A percentile compares a stretch with the other conserved stretches of the same genome.
These are phyloP conservation scores for Monosporascus sp. DNA, from an alignment of 2,329 filamentous ascomycete genomes.

Conservation along the genomic window DNA sequence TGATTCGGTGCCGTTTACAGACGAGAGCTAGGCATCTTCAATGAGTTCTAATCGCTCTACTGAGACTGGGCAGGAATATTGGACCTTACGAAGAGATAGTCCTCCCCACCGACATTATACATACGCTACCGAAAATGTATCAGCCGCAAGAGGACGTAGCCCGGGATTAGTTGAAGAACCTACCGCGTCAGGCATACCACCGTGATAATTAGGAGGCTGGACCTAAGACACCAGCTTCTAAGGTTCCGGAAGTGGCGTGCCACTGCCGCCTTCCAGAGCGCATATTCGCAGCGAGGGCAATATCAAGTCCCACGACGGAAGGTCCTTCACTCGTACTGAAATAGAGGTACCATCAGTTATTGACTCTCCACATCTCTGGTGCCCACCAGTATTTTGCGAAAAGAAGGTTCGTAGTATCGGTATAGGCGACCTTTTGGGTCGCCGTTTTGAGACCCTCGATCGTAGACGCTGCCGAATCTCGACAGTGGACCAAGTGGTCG, in stretches of 20 bases:
- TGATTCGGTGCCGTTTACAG: conserved; percentile 7
- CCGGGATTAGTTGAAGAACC: not conserved
- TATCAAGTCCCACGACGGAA: conserved; percentile 9
- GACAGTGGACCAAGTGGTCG: conserved; percentile 14
- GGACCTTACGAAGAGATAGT: conserved; percentile 3
- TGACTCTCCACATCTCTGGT: conserved; percentile 12
- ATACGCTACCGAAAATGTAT: not conserved
- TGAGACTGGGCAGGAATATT: not conserved
- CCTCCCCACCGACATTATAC: not conserved
- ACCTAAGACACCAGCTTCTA: conserved; percentile 9
- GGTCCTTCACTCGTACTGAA: conserved; percentile 12
- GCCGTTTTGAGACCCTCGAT: conserved; percentile 14
- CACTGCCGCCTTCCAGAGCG: conserved; percentile 7
- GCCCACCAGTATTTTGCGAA: conserved; percentile 13
- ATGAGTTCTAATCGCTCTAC: too few relatives aligned
- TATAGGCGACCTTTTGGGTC: conserved; percentile 5
- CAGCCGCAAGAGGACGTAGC: not conserved
- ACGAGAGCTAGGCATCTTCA: conserved; percentile 6
- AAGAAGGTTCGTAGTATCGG: conserved; percentile 6
- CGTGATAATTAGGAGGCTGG: conserved; percentile 7
- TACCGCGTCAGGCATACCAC: conserved; percentile 12
- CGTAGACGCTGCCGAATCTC: conserved; percentile 8
- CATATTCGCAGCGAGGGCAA: conserved; percentile 11
- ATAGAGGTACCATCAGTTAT: conserved; percentile 15
- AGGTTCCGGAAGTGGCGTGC: conserved; percentile 4